phyloP scores from a whole-genome alignment of 78 protist species.

The Capsaspora owczarzaki region DNA sequence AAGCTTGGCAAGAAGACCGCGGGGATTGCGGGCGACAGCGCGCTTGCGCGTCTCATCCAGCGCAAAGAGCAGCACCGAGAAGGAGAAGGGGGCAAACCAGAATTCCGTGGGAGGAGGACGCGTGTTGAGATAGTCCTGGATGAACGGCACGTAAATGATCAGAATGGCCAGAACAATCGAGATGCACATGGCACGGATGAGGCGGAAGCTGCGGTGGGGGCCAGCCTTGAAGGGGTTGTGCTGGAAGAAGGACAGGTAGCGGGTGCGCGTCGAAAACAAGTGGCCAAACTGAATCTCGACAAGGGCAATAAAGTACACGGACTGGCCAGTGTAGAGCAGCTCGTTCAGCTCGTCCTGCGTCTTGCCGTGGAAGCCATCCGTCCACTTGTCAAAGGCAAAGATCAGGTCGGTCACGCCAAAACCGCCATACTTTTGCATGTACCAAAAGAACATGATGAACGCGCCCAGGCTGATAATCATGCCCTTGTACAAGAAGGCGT shows the following conservation, averaged over 20 bases:
- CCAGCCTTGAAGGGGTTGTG: constrained; percentile 32
- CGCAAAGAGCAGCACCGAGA: neutral
- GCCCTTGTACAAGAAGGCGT: constrained; percentile 73
- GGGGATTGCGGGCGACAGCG: too few relatives aligned
- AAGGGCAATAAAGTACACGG: neutral
- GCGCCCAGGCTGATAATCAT: constrained; percentile 68
- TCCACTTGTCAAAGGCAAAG: too few relatives aligned
- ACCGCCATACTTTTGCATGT: constrained; percentile 23
- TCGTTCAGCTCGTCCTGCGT: too few relatives aligned
- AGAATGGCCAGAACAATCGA: neutral
- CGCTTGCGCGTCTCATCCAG: neutral
- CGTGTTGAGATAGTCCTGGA: neutral
- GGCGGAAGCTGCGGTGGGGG: constrained; percentile 30
- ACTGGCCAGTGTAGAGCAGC: too few relatives aligned
- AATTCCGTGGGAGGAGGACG: neutral
- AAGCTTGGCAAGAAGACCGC: too few relatives aligned
- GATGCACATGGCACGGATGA: neutral
- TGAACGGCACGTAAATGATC: neutral
- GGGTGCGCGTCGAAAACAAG: neutral
- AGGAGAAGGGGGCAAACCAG: neutral
- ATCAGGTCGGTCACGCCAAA: neutral
- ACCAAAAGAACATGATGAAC: constrained; percentile 45
- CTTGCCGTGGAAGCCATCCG: too few relatives aligned
- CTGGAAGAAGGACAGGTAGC: neutral
- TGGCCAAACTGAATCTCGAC: neutral